Conservation (phyloP, 2,329 filamentous ascomycete species). For the Didymella sp. region DNA sequence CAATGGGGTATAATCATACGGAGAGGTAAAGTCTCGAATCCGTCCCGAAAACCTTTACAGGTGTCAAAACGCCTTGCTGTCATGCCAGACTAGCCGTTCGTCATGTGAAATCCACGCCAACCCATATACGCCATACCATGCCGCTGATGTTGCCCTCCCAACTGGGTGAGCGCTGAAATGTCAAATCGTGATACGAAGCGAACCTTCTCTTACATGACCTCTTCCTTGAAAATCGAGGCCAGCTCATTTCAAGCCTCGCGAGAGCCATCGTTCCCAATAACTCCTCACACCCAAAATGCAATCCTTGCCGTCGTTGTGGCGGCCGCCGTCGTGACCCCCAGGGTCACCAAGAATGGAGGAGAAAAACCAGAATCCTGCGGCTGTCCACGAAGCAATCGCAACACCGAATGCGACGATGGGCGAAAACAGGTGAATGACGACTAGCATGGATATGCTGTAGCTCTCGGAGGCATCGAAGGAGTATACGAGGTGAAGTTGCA, state of each 20-base stretch:
- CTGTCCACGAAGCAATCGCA: conserved; percentile 64
- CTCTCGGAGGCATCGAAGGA: conserved; percentile 50
- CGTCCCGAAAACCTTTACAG: conserved; percentile 2
- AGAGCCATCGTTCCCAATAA: conserved; percentile 68
- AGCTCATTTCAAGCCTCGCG: conserved; percentile 43
- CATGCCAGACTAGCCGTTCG: conserved; percentile 18
- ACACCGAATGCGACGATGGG: conserved; percentile 64
- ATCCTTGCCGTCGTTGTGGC: conserved; percentile 65
- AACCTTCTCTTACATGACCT: conserved; percentile 1
- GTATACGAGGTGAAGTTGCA: conserved; percentile 58
- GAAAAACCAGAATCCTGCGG: conserved; percentile 68
- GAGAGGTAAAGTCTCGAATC: conserved; percentile 8
- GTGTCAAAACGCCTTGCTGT: conserved; percentile 30
- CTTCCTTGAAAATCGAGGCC: neutral
- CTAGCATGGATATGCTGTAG: conserved; percentile 53
- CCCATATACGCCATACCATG: conserved; percentile 28
- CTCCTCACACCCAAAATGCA: conserved; percentile 64
- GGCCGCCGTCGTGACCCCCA: conserved; percentile 60
- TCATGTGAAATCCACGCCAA: conserved; percentile 9
- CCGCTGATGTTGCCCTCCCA: conserved; percentile 27
- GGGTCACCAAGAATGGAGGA: conserved; percentile 68
- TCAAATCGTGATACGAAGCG: conserved; percentile 5
- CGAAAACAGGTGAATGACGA: conserved; percentile 62
- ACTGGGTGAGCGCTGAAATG: conserved; percentile 5
- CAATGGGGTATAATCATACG: conserved; percentile 34